phyloP scores from a whole-genome alignment of 805 yeast species.

The Candida verbasci region DNA sequence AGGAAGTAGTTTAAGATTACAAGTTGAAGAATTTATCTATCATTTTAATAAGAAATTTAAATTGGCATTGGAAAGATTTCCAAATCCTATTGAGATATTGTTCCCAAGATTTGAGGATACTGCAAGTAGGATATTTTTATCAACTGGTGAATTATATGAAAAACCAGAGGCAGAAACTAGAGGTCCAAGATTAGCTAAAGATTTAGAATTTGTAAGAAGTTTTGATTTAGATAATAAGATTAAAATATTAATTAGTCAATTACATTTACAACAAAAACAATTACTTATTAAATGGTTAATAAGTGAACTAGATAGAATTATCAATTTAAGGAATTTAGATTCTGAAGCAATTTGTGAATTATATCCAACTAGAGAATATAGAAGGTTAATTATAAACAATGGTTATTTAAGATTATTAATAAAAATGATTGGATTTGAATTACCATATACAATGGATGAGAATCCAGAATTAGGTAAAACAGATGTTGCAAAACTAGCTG shows the following conservation, averaged over 20 bases:
- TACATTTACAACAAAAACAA: constrained; percentile 42
- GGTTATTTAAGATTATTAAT: constrained; percentile 48
- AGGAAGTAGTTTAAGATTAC: constrained; percentile 45
- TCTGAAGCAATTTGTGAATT: constrained; percentile 9
- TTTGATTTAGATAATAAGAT: constrained; percentile 43
- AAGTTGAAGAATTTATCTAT: constrained; percentile 59
- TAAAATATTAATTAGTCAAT: constrained; percentile 46
- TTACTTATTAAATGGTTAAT: constrained; percentile 42
- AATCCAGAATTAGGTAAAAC: constrained; percentile 34
- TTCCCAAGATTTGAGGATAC: constrained; percentile 54
- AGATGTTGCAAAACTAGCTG: constrained; percentile 26
- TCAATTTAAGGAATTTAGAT: constrained; percentile 17
- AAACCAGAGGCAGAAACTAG: constrained; percentile 14
- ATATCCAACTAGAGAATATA: constrained; percentile 11
- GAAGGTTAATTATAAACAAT: constrained; percentile 40
- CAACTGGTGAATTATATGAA: constrained; percentile 51
- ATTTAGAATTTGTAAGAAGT: constrained; percentile 28
- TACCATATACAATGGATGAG: constrained; percentile 38
- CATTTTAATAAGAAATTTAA: constrained; percentile 61
- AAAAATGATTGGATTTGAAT: constrained; percentile 40
- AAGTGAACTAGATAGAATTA: constrained; percentile 27
- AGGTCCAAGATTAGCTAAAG: constrained; percentile 25
- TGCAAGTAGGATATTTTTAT: constrained; percentile 46
- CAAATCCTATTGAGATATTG: constrained; percentile 62
- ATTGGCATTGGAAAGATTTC: constrained; percentile 41